Conservation (phyloP, 345 rosid genomes). For the Rhodamnia argentea region DNA sequence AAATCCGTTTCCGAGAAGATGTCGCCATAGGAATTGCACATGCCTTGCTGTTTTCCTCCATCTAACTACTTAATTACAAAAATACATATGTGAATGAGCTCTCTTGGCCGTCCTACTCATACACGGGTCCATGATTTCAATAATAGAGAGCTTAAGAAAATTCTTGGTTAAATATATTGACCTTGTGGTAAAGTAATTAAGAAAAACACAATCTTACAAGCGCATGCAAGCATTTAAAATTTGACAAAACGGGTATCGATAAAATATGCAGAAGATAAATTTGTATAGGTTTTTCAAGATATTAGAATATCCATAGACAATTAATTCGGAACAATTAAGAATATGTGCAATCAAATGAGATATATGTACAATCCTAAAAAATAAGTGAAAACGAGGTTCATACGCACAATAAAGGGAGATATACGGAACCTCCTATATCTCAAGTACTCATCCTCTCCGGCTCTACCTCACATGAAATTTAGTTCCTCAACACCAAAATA, state of each 20-base stretch:
- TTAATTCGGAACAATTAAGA: background rate
- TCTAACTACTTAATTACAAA: background rate
- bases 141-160: background rate
- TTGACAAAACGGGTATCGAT: background rate
- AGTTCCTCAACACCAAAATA: background rate
- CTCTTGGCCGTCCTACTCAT: background rate
- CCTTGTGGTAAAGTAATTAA: background rate
- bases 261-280: background rate
- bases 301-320: background rate
- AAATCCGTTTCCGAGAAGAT: background rate
- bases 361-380: too few relatives aligned
- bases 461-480: background rate
- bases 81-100: background rate
- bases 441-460: background rate
- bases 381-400: background rate
- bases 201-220: background rate
- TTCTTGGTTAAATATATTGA: background rate
- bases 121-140: background rate
- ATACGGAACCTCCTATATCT: background rate
- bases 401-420: background rate
- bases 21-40: background rate
- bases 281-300: background rate
- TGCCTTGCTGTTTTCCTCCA: background rate
- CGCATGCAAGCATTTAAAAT: background rate
- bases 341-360: background rate